phyloP scores from a whole-genome alignment of 2,329 filamentous ascomycete species.

The Trichoderma harzianum region DNA sequence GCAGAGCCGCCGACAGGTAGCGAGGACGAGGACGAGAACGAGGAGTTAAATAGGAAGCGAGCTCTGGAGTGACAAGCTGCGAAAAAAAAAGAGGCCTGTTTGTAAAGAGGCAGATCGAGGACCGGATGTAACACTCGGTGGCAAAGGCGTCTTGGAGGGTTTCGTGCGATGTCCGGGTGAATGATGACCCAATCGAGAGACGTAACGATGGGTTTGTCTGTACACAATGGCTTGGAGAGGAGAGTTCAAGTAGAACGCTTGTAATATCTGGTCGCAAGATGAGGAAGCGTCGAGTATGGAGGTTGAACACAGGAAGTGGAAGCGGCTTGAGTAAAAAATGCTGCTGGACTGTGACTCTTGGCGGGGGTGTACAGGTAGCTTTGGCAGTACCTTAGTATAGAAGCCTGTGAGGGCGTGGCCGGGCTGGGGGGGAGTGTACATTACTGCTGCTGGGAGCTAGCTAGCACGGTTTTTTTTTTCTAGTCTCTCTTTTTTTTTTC shows the following conservation, averaged over 20 bases:
- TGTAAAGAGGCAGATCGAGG: conserved; percentile 15
- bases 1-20: not conserved
- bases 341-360: not conserved
- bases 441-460: not conserved
- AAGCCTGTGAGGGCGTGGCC: not conserved
- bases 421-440: not conserved
- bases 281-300: conserved; percentile 9
- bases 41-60: not conserved
- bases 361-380: not conserved
- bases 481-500: not conserved
- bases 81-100: not conserved
- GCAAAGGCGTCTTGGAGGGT: not conserved
- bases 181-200: not conserved
- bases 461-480: conserved; percentile 3
- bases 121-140: conserved; percentile 14
- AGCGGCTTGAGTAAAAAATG: conserved; percentile 15
- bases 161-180: conserved; percentile 9
- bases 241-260: not conserved
- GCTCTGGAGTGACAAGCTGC: not conserved
- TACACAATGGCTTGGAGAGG: not conserved
- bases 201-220: not conserved
- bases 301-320: conserved; percentile 14
- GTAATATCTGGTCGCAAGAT: not conserved
- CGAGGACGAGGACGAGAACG: not conserved
- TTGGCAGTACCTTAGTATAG: not conserved